A percentile compares a stretch with the other conserved stretches of the same genome.
These are phyloP conservation scores for Zangia roseola DNA, from an alignment of 768 basidiomycete species.

Conservation along the genomic window DNA sequence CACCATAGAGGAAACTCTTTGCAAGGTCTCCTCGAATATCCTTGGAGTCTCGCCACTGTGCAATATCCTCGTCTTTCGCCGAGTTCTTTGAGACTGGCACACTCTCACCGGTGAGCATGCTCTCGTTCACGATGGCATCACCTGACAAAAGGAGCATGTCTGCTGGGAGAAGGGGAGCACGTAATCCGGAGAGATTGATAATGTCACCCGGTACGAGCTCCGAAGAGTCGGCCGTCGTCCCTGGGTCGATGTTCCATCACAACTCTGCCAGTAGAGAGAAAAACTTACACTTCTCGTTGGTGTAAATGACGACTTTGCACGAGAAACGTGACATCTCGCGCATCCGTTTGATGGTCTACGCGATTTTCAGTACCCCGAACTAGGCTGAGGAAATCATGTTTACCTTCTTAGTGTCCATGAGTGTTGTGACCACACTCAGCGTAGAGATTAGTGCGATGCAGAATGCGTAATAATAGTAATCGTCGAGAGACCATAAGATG, in stretches of 20 bases:
- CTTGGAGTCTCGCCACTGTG: slow-evolving; percentile 65
- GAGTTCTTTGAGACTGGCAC: slow-evolving; percentile 94
- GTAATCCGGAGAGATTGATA: slow-evolving; percentile 79
- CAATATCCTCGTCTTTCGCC: slow-evolving; percentile 74
- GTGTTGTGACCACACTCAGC: slow-evolving; percentile 78
- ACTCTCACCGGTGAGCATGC: slow-evolving; percentile 98
- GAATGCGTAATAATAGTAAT: slow-evolving; percentile 97
- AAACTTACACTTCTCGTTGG: slow-evolving; percentile 69
- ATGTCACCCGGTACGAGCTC: slow-evolving; percentile 91
- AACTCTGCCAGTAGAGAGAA: neutral
- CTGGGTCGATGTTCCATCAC: slow-evolving; percentile 37
- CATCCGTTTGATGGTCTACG: slow-evolving; percentile 88
- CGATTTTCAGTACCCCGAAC: slow-evolving; percentile 5
- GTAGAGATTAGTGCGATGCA: slow-evolving; percentile 92
- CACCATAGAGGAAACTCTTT: slow-evolving; percentile 85
- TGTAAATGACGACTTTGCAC: slow-evolving; percentile 70
- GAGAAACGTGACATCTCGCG: slow-evolving; percentile 92
- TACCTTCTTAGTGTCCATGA: slow-evolving; percentile 91
- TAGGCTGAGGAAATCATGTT: slow-evolving; percentile 11
- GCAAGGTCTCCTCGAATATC: slow-evolving; percentile 60
- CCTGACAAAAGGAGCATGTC: slow-evolving; percentile 92
- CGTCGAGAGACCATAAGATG: slow-evolving; percentile 88
- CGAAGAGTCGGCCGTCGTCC: slow-evolving; percentile 70
- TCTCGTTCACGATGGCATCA: slow-evolving; percentile 97
- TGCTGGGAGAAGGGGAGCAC: slow-evolving; percentile 75